Evolutionary conservation across 2,329 filamentous ascomycete genomes (phyloP), one percentile per base, ranked within the genome.

Genomic region (Fusarium nanum): DNA sequence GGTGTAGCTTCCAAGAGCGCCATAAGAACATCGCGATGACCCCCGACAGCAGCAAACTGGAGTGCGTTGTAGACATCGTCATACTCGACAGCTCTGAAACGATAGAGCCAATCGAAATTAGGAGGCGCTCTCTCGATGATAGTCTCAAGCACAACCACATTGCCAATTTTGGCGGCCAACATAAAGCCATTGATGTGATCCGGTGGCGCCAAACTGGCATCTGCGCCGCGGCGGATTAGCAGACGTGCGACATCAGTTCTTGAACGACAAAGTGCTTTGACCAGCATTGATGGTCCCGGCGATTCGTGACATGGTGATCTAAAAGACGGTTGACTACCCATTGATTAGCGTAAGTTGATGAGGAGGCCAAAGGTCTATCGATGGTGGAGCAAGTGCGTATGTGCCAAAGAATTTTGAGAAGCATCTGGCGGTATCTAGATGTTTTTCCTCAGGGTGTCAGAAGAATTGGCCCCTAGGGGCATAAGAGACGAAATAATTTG

Each of bases 21-120:
- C 14, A 57, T 63, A 41, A 75, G 13, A 30, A 54, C 16, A 50
- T 70, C 49, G 23, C 63, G 40, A 34, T 63, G 66, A 0, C 69
- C 64, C 3, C 67, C 50, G 5, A 52, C 52, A 41, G 73, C 72
- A 12, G 74, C 73, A 34, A 76, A 59, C 32, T 75, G 73, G 13
- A 75, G 52, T 7, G 71, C 66, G 25, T 73, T 75, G 30, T 67
- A 73, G 12, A 61, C 63, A 27, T 57, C 58, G 3, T 56, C 46
- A 6, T 60, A 53, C 4, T 69, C 37, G 5, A 32, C 9, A 16
- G 28, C 62, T 40, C 12, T 65, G 32, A 14, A 56, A 68, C 11
- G 55, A 22, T 49, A 55, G 1, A 42, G 11, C 73, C 73, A 75
- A 37, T 72, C 41, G 5, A 75, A 75, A 10, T 47, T 12, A 6